Conservation (phyloP, 2,329 filamentous ascomycete genomes). For the Xylariaceae sp. region DNA sequence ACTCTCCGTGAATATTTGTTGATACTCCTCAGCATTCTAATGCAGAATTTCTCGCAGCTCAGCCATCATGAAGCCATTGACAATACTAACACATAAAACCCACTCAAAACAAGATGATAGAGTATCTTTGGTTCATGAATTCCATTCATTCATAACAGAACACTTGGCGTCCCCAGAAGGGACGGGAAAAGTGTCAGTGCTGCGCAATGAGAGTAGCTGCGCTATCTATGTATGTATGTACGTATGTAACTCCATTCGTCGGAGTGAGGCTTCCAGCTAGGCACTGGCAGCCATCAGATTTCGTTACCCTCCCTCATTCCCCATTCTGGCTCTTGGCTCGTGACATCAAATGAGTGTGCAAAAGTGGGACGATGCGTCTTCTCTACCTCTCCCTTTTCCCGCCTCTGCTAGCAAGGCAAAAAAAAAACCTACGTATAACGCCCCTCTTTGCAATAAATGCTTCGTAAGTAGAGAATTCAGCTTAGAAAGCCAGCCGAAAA, state of each 20-base stretch:
- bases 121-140: slow-evolving; percentile 17
- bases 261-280: slow-evolving; percentile 25
- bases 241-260: slow-evolving; percentile 19
- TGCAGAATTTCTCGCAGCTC: too few relatives aligned
- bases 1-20: too few relatives aligned
- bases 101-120: too few relatives aligned
- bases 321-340: slow-evolving; percentile 18
- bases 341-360: slow-evolving; percentile 21
- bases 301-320: slow-evolving; percentile 24
- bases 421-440: background rate
- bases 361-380: slow-evolving; percentile 7
- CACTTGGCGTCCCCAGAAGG: slow-evolving; percentile 1
- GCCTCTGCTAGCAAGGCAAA: background rate
- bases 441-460: background rate
- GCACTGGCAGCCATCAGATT: slow-evolving; percentile 25
- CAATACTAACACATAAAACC: too few relatives aligned
- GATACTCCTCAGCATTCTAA: too few relatives aligned
- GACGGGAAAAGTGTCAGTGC: background rate
- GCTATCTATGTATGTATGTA: slow-evolving; percentile 23
- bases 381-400: background rate
- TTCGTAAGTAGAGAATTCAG: background rate
- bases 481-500: background rate
- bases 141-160: slow-evolving; percentile 27
- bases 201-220: slow-evolving; percentile 8
- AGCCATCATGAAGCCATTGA: too few relatives aligned